Conservation (phyloP, 2,329 filamentous ascomycete genomes). For the Trichophyton mentagrophytes region DNA sequence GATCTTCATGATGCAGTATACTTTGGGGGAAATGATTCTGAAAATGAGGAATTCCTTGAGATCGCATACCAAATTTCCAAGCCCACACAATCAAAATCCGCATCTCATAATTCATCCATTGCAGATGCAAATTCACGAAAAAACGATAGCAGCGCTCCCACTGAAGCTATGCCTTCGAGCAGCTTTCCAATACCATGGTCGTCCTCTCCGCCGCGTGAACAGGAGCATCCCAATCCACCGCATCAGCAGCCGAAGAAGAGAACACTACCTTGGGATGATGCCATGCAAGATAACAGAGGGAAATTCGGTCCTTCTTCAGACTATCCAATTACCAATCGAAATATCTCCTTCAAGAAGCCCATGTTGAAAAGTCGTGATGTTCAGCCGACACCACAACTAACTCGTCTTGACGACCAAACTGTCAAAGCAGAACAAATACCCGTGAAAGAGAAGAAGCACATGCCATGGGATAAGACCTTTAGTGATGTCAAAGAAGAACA, state of each 20-base stretch:
- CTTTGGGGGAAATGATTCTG: slow-evolving; percentile 33
- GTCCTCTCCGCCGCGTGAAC: slow-evolving; percentile 37
- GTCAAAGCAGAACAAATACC: slow-evolving; percentile 25
- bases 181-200: slow-evolving; percentile 60
- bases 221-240: slow-evolving; percentile 13
- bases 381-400: neutral
- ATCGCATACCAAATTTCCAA: slow-evolving; percentile 49
- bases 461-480: slow-evolving; percentile 56
- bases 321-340: neutral
- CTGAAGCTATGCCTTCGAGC: slow-evolving; percentile 32
- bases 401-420: neutral
- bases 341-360: neutral
- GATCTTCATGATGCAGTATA: slow-evolving; percentile 41
- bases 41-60: slow-evolving; percentile 76
- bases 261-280: slow-evolving; percentile 47
- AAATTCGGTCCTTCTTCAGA: neutral
- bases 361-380: neutral
- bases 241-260: slow-evolving; percentile 41
- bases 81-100: slow-evolving; percentile 14
- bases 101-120: slow-evolving; percentile 12
- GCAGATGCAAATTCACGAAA: neutral
- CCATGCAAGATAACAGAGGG: neutral
- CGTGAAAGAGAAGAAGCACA: slow-evolving; percentile 23
- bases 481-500: slow-evolving; percentile 67
- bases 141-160: neutral